These are phyloP conservation scores for Pyrrhoderma lamaoense DNA, from an alignment of 1,284 basidiomycete genomes.

Conservation along the genomic window DNA sequence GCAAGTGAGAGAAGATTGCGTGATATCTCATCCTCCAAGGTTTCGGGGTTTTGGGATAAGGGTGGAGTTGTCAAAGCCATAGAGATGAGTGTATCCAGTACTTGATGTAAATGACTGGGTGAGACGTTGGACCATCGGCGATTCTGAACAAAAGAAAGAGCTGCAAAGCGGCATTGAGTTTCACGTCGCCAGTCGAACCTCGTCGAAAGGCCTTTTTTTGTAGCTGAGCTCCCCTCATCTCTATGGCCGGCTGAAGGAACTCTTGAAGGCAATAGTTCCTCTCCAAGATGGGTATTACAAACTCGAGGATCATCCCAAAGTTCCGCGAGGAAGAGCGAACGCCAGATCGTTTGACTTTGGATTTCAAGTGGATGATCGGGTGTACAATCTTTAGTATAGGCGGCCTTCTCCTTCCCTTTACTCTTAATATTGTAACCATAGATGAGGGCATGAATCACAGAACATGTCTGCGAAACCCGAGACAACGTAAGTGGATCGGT, in stretches of 20 bases:
- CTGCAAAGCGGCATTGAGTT: constrained; percentile 36
- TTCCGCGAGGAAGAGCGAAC: background rate
- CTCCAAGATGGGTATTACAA: constrained; percentile 39
- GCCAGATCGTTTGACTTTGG: constrained; percentile 61
- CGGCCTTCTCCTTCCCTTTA: too few species aligned
- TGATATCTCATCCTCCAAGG: constrained; percentile 30
- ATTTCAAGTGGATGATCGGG: too few species aligned
- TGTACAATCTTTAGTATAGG: too few species aligned
- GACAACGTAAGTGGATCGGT: constrained; percentile 2
- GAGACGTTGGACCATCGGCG: constrained; percentile 37
- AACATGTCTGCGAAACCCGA: constrained; percentile 25
- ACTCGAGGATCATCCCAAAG: constrained; percentile 44
- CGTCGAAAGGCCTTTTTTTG: background rate
- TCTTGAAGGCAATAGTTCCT: constrained; percentile 19
- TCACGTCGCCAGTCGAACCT: constrained; percentile 45
- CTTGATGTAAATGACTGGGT: constrained; percentile 23
- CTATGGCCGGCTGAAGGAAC: too few species aligned
- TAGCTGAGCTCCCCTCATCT: too few species aligned
- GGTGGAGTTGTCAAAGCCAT: constrained; percentile 38
- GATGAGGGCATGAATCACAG: constrained; percentile 35
- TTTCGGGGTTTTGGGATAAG: constrained; percentile 23
- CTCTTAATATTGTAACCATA: constrained; percentile 29
- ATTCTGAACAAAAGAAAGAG: constrained; percentile 26
- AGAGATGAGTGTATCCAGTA: constrained; percentile 43
- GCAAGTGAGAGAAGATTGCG: constrained; percentile 46